A percentile compares a stretch with the other conserved stretches of the same genome.
phyloP scores from a whole-genome alignment of 495 filamentous ascomycete genomes.

The Staphylotrichum tortipilum region DNA sequence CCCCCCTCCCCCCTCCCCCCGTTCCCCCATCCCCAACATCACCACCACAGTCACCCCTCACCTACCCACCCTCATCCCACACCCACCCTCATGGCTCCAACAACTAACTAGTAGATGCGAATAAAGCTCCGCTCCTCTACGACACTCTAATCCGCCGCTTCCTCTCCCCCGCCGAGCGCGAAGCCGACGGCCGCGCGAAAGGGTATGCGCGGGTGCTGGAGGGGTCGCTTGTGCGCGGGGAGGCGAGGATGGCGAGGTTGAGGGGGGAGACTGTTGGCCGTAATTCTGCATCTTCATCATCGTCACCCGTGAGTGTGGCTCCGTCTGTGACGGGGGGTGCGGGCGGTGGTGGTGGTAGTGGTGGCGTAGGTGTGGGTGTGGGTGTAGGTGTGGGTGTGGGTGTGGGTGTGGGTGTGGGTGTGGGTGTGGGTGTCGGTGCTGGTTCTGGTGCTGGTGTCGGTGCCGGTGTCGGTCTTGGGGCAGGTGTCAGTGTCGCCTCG shows the following conservation, averaged over 20 bases:
- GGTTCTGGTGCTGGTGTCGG: no score
- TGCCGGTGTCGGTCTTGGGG: no score
- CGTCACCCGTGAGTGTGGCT: no score
- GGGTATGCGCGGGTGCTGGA: constrained; percentile 68
- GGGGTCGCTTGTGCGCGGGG: constrained; percentile 60
- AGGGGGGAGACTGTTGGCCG: constrained; percentile 38
- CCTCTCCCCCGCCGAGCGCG: constrained; percentile 62
- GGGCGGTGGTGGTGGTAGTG: background rate
- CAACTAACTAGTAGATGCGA: no score
- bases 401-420: no score
- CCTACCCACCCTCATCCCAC: background rate
- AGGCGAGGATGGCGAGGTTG: constrained; percentile 61
- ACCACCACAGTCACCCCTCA: no score
- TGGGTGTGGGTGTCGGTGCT: no score
- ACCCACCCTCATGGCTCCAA: no score
- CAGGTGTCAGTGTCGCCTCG: no score
- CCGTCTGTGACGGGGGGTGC: background rate
- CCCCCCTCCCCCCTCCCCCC: no score
- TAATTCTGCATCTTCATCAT: no score
- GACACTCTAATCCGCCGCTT: constrained; percentile 72
- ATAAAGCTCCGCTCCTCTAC: constrained; percentile 76
- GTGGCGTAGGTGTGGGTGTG: background rate
- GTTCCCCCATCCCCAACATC: no score
- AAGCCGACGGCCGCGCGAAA: constrained; percentile 59
- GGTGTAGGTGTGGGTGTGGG: background rate